Conservation (phyloP, 106 monocot genomes). For the Allium cepa region DNA sequence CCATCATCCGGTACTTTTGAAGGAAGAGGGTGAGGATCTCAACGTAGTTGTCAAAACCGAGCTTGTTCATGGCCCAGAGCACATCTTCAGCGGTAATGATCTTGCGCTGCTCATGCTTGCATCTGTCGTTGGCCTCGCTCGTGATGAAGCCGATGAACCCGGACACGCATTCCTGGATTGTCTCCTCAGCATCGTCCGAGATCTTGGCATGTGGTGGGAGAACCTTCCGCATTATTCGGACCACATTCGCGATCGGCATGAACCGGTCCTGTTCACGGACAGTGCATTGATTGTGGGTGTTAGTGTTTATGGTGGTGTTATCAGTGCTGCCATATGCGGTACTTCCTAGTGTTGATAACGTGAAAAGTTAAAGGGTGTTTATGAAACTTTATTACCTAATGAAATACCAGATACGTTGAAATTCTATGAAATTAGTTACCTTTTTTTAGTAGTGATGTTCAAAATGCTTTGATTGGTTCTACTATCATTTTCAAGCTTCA, state of each 20-base stretch:
- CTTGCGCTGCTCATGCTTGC: slow-evolving; percentile 63
- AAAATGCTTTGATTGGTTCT: too few relatives aligned
- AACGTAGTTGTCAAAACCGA: slow-evolving; percentile 61
- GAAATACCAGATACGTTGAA: too few relatives aligned
- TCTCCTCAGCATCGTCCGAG: slow-evolving; percentile 67
- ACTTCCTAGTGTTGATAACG: background rate
- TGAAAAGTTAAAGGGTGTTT: background rate
- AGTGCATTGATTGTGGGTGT: background rate
- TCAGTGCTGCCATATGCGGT: background rate
- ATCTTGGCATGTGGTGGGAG: slow-evolving; percentile 63
- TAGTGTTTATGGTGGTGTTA: background rate
- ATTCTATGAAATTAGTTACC: too few relatives aligned
- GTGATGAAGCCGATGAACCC: slow-evolving; percentile 78
- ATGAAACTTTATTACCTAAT: too few relatives aligned
- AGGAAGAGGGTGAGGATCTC: slow-evolving; percentile 53
- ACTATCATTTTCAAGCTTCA: too few relatives aligned
- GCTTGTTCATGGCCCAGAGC: slow-evolving; percentile 61
- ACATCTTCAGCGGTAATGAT: slow-evolving; percentile 65
- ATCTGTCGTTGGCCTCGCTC: slow-evolving; percentile 58
- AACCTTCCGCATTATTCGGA: slow-evolving; percentile 56
- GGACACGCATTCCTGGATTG: slow-evolving; percentile 69
- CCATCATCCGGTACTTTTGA: slow-evolving; percentile 53
- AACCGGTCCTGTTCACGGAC: slow-evolving; percentile 58
- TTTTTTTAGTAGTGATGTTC: too few relatives aligned
- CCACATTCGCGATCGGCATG: slow-evolving; percentile 72